Percentiles rank a stretch among this genome's conserved stretches.
Conservation (phyloP, 192 early-diverging fungal genomes). For the Jimgerdemannia lactiflua region DNA sequence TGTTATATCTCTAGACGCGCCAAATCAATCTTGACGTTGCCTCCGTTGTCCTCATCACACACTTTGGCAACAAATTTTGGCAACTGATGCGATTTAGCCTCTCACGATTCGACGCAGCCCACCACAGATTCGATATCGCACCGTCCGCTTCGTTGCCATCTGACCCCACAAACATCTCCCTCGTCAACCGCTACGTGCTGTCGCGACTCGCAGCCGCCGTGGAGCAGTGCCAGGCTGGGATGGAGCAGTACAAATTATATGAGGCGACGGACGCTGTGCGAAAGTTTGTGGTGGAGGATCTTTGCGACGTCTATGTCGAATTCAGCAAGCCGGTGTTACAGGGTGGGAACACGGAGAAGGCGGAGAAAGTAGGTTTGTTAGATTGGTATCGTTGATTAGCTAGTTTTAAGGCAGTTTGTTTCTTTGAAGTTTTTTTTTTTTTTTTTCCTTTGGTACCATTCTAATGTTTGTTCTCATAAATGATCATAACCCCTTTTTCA, state of each 20-base stretch:
- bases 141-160: constrained; percentile 34
- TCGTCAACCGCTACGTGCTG: constrained; percentile 85
- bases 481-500: not conserved
- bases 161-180: constrained; percentile 33
- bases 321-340: constrained; percentile 81
- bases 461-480: constrained; percentile 11
- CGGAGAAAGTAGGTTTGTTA: constrained; percentile 29
- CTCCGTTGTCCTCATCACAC: constrained; percentile 77
- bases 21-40: constrained; percentile 94
- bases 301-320: constrained; percentile 96
- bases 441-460: constrained; percentile 3
- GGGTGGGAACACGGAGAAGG: constrained; percentile 43
- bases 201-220: constrained; percentile 77
- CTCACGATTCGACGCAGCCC: constrained; percentile 49
- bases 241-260: constrained; percentile 71
- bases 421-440: constrained; percentile 18
- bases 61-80: constrained; percentile 98
- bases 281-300: constrained; percentile 85
- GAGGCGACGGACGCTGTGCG: constrained; percentile 78
- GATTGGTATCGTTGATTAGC: constrained; percentile 15
- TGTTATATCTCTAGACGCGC: constrained; percentile 43
- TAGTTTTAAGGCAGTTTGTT: constrained; percentile 33
- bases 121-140: constrained; percentile 25
- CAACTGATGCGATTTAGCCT: constrained; percentile 80
- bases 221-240: constrained; percentile 56